Evolutionary conservation across 2,329 filamentous ascomycete genomes (phyloP).

Genomic region (Phialemonium atrogriseum): DNA sequence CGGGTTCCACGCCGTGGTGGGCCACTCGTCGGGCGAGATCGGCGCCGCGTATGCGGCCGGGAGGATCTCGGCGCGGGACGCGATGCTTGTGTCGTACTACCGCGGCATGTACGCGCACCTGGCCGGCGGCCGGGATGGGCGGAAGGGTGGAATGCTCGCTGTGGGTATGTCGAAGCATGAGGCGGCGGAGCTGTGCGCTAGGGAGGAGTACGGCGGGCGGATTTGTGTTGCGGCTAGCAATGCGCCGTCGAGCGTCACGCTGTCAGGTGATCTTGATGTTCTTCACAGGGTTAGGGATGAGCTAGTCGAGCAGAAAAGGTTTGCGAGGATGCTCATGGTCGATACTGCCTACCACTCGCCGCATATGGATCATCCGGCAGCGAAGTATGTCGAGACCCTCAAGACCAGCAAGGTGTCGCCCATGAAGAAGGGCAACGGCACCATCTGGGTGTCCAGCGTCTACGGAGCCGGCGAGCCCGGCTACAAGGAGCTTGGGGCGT

Average conservation of each 20-base stretch:
- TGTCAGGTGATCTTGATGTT: conserved; percentile 25
- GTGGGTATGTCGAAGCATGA: conserved; percentile 20
- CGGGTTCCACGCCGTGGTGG: conserved; percentile 23
- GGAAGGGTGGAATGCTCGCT: conserved; percentile 25
- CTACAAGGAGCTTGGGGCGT: conserved; percentile 10
- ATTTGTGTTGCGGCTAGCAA: conserved; percentile 24
- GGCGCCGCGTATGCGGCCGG: conserved; percentile 33
- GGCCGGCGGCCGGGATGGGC: conserved; percentile 11
- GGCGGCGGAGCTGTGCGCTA: conserved; percentile 16
- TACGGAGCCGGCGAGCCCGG: conserved; percentile 12
- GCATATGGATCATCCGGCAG: conserved; percentile 32
- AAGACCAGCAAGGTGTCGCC: conserved; percentile 18
- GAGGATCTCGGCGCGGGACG: conserved; percentile 23
- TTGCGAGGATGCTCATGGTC: conserved; percentile 27
- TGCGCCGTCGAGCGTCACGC: conserved; percentile 21
- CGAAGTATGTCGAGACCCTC: conserved; percentile 24
- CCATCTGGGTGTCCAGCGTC: conserved; percentile 33
- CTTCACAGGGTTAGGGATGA: conserved; percentile 15
- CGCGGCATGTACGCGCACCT: conserved; percentile 26
- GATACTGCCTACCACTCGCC: conserved; percentile 41
- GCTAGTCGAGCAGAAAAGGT: conserved; percentile 17
- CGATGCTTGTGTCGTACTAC: conserved; percentile 30
- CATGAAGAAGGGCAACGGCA: conserved; percentile 12
- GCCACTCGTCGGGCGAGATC: conserved; percentile 36
- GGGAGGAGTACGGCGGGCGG: conserved; percentile 14